Conservation (phyloP, 176 grass and related monocot genomes). For the Juncus effusus region DNA sequence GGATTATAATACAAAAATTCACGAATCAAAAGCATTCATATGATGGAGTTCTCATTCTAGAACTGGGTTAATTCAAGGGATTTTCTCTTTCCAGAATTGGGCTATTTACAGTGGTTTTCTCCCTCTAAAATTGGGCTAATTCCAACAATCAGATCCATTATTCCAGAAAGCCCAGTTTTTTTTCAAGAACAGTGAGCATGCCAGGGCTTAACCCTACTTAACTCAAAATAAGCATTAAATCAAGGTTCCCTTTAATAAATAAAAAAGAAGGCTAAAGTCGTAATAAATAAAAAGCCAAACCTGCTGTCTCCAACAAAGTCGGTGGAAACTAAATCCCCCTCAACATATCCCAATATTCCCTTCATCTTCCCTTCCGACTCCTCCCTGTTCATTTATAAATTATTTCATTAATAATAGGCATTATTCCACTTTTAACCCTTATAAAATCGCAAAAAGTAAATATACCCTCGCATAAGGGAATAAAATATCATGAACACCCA, state of each 20-base stretch:
- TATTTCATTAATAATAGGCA: neutral
- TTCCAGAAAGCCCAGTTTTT: no score
- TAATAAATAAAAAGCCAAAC: no score
- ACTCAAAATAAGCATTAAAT: no score
- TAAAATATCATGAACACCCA: neutral
- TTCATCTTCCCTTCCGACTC: conserved; percentile 72
- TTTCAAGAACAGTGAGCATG: no score
- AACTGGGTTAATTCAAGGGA: neutral
- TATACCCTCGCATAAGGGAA: no score
- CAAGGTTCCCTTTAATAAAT: no score
- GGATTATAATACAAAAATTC: no score
- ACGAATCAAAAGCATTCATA: neutral
- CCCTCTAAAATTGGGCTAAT: no score
- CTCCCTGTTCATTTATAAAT: conserved; percentile 35
- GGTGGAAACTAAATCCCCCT: conserved; percentile 73
- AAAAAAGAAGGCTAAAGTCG: no score
- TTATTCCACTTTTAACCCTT: neutral
- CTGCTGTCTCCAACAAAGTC: conserved; percentile 84
- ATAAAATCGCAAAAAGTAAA: neutral
- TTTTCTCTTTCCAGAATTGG: neutral
- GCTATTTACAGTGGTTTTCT: neutral
- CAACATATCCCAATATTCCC: conserved; percentile 74
- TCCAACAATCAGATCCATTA: no score
- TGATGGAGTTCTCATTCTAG: neutral
- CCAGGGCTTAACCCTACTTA: no score